Base-by-base conservation (phyloP, 257 asterid species). In the Coffea eugenioides region DNA sequence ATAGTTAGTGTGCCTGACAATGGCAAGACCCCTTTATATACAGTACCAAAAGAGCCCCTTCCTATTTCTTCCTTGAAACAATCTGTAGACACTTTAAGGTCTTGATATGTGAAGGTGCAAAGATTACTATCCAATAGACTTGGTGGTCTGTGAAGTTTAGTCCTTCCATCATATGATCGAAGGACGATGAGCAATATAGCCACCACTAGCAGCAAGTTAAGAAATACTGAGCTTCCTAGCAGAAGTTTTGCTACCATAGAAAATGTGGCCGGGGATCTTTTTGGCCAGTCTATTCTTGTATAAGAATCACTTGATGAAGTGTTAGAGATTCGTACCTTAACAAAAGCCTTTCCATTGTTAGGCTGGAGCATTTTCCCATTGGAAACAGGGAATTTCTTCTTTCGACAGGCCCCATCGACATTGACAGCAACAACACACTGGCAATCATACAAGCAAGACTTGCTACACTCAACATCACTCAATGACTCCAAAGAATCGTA, bases 31-130 rank as follows among this genome's bases (percentile, higher is more conserved):
- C 84, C 84, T 46, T 14, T 45, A 51, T 81, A 70, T 1, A 81
- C 81, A 6, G 64, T 59, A 8, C 78, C 84, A 16, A 66, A 81
- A 20, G 81, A 69, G 27, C 81, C 84, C 61, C 71, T 70, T 46
- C 84, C 81, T 20, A 81, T 74, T 62, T 31, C 51, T 23, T 76
- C 45, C 54, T 57, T 81, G 81, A 81, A 81, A 5, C 77, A 73
- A 46, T 51, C 61, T 1, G 84, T 81, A 15, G 77, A 31, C 23
- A 59, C 84, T 39, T 81, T 23, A 66, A 81, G 27, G 11, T 81
- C 80, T 67, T 69, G 48, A 56, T 81, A 39, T 39, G 43, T 39
- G 43, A 74, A 81, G 68, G 49, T 46, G 0, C 67, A 62, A 39
- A 81, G 65, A 81, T 76, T 81, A 54, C 39, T 41, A 39, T 74